Conservation (phyloP, 257 asterid genomes). For the Eustoma russellianum region DNA sequence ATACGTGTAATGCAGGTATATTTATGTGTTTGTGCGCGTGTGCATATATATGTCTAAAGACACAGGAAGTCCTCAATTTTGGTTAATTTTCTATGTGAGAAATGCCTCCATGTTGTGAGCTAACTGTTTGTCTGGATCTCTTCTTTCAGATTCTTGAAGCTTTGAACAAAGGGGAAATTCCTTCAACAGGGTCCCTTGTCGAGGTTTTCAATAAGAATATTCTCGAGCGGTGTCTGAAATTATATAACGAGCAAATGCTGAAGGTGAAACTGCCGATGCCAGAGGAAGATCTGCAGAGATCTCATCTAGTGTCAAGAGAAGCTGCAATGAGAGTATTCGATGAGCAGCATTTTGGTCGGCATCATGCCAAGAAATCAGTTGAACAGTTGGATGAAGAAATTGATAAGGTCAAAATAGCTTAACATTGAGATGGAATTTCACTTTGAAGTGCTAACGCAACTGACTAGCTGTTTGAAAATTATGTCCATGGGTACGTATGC, state of each 20-base stretch:
- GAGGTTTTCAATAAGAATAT: conserved; percentile 89
- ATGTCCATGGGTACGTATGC: conserved; percentile 22
- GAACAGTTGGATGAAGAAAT: conserved; percentile 70
- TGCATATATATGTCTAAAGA: too few species aligned
- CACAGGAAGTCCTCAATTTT: not conserved
- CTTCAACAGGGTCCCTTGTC: conserved; percentile 94
- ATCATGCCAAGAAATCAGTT: conserved; percentile 87
- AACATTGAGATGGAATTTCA: not conserved
- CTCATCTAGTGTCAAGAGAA: conserved; percentile 55
- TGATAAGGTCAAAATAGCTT: conserved; percentile 39
- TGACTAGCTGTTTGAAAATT: conserved; percentile 2
- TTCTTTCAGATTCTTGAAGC: conserved; percentile 79
- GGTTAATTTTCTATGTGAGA: too few species aligned
- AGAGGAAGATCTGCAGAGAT: conserved; percentile 46
- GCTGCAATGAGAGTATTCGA: conserved; percentile 59
- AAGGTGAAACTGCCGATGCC: conserved; percentile 48
- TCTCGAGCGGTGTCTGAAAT: conserved; percentile 63
- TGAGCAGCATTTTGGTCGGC: conserved; percentile 93
- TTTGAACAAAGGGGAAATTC: conserved; percentile 97
- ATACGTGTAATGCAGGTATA: too few species aligned
- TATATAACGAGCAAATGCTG: conserved; percentile 48
- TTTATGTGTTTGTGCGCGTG: too few species aligned
- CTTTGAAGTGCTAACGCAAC: not conserved
- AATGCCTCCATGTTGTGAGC: conserved; percentile 31
- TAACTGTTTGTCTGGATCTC: conserved; percentile 45